Percentiles rank a stretch among this genome's conserved stretches.
phyloP scores from a whole-genome alignment of 2,329 filamentous ascomycete species.

The Cladorrhinum sp. region DNA sequence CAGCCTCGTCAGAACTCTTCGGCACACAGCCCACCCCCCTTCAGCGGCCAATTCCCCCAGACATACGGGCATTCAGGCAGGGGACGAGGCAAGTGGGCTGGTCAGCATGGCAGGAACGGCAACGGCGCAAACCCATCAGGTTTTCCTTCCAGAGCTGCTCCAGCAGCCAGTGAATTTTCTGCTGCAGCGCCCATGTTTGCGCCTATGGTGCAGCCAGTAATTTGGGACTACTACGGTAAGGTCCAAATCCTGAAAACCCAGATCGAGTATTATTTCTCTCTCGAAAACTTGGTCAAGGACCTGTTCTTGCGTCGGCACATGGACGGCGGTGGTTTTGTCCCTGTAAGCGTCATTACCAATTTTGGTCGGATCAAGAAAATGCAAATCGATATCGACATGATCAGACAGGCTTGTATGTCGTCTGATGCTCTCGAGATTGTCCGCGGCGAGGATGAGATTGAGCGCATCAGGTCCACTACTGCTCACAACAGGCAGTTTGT shows the following conservation, averaged over 20 bases:
- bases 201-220: conserved; percentile 14
- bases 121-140: conserved; percentile 16
- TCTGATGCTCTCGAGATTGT: conserved; percentile 73
- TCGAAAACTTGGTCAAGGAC: conserved; percentile 94
- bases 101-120: conserved; percentile 18
- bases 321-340: conserved; percentile 93
- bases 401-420: conserved; percentile 72
- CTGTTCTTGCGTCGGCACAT: conserved; percentile 83
- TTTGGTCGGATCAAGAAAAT: conserved; percentile 82
- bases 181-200: conserved; percentile 46
- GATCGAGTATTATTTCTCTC: conserved; percentile 94
- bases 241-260: conserved; percentile 45
- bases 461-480: conserved; percentile 73
- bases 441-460: conserved; percentile 70
- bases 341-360: conserved; percentile 71
- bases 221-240: conserved; percentile 12
- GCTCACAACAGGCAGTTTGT: conserved; percentile 74
- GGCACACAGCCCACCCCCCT: conserved; percentile 45
- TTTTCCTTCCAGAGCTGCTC: conserved; percentile 27
- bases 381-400: conserved; percentile 64
- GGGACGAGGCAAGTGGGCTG: conserved; percentile 25
- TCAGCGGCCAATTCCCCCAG: conserved; percentile 32
- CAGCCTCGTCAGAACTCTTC: conserved; percentile 33
- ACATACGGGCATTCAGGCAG: conserved; percentile 22
- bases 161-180: conserved; percentile 41